Evolutionary conservation across 1,284 basidiomycete species (phyloP), one percentile per base, ranked within the genome.

Genomic region (Microbotryum saponariae): DNA sequence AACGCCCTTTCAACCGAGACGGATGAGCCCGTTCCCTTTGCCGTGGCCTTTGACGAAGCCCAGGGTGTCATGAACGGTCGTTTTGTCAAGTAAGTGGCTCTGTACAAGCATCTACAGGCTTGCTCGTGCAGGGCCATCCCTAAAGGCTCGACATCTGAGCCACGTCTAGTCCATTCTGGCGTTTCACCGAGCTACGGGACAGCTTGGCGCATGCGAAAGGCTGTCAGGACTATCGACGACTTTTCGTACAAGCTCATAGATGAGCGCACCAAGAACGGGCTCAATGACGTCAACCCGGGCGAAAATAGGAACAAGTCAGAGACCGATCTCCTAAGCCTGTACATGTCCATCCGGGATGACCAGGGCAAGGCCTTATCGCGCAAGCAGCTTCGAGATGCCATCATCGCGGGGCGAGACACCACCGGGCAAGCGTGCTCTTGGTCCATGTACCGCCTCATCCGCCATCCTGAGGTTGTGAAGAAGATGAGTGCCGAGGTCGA

Each of bases 321-420:
- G 21, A 37, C 21, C 8, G 57, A 56, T 59, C 29, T 59, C 16
- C 49, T 59, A 2, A 25, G 29, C 16, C 21, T 59, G 21, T 59
- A 31, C 29, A 37, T 59, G 37, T 54, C n/a, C 18, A n/a, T 59
- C 16, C 23, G 27, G 23, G 18, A 54, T 45, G 57, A 54, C n/a
- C 37, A 59, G 7, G 57, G 51, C 37, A 23, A 31, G n/a, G 23
- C 31, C 9, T 27, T 49, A 16, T 58, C 56, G 21, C 20, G 49
- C 16, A 51, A 51, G 29, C 20, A 20, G 33, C 4, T 58, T 21
- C 20, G 63, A 20, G 62, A 68, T 27, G 52, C 62, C 21, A 64
- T 68, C 51, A 64, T 68, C 48, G 60, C 60, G n/a, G 66, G 63
- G 1, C 53, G 65, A 37, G 63, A 47, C 33, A 51, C 50, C 9